These are phyloP conservation scores for Trichoderma atroviride DNA, from an alignment of 2,329 filamentous ascomycete genomes.

Conservation along the genomic window DNA sequence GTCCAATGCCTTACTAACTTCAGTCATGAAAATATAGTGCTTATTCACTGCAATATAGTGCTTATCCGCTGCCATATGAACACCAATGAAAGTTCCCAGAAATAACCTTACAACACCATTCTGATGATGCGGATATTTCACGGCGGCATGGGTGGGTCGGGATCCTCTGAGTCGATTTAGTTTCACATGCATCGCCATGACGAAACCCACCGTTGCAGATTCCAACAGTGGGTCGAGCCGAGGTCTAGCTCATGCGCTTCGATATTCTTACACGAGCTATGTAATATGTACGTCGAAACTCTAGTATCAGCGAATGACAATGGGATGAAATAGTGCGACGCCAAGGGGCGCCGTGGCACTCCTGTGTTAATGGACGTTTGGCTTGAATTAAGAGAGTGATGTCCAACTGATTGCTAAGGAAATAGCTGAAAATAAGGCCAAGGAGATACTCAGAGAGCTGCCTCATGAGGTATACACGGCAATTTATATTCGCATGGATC, in stretches of 20 bases:
- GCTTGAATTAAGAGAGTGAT: not conserved
- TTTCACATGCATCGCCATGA: not conserved
- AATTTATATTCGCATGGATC: too few relatives aligned
- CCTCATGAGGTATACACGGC: too few relatives aligned
- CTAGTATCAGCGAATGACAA: not conserved
- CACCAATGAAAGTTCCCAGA: too few relatives aligned
- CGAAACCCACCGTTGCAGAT: not conserved
- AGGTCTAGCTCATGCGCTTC: not conserved
- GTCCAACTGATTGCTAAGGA: not conserved
- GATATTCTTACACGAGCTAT: not conserved
- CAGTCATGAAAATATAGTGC: too few relatives aligned
- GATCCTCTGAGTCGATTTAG: not conserved
- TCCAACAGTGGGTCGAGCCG: not conserved
- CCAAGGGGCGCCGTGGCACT: not conserved
- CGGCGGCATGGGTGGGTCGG: not conserved
- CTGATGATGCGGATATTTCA: not conserved
- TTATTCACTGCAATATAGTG: too few relatives aligned
- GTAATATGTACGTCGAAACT: not conserved
- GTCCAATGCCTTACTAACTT: too few relatives aligned
- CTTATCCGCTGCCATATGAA: too few relatives aligned
- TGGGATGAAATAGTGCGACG: not conserved
- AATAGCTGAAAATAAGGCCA: not conserved
- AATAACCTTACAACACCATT: not conserved
- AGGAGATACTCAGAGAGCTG: too few relatives aligned
- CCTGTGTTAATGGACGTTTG: too few relatives aligned